Conservation (phyloP, 768 basidiomycete genomes). For the Nidularia pulvinata region DNA sequence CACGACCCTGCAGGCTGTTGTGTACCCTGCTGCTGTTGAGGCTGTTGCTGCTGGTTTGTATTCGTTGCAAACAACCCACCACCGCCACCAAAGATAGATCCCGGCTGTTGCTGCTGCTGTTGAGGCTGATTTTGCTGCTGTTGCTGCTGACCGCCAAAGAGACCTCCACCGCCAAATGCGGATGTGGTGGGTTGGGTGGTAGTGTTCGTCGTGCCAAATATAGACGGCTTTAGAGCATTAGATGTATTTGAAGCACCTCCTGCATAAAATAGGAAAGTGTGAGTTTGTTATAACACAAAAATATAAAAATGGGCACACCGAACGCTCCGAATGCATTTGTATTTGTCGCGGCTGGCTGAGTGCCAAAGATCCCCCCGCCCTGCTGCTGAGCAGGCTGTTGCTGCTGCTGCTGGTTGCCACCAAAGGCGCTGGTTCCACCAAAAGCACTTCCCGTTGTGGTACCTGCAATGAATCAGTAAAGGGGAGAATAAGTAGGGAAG, state of each 20-base stretch:
- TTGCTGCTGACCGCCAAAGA: conserved; percentile 28
- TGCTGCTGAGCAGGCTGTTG: conserved; percentile 25
- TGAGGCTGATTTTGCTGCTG: conserved; percentile 20
- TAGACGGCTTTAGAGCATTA: conserved; percentile 31
- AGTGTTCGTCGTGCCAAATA: conserved; percentile 36
- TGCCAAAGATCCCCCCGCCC: conserved; percentile 26
- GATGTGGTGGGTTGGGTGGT: conserved; percentile 37
- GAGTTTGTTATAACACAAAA: not conserved
- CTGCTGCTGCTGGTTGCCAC: conserved; percentile 8
- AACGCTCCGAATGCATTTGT: conserved; percentile 36
- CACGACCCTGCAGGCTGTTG: conserved; percentile 14
- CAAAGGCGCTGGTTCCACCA: conserved; percentile 17
- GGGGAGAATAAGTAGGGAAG: conserved; percentile 14
- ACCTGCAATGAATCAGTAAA: not conserved
- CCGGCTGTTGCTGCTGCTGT: conserved; percentile 13
- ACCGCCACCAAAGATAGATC: conserved; percentile 24
- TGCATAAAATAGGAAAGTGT: conserved; percentile 6
- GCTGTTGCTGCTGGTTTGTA: conserved; percentile 34
- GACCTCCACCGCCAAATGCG: conserved; percentile 26
- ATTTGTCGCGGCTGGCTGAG: conserved; percentile 18
- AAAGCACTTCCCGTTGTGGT: conserved; percentile 17
- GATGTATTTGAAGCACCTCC: conserved; percentile 15
- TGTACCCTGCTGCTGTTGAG: conserved; percentile 32
- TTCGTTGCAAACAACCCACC: conserved; percentile 28
- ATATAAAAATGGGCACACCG: conserved; percentile 13